A percentile compares a stretch with the other conserved stretches of the same genome.
These are phyloP conservation scores for Escallonia herrerae DNA, from an alignment of 129 eudicot species.

Conservation along the genomic window DNA sequence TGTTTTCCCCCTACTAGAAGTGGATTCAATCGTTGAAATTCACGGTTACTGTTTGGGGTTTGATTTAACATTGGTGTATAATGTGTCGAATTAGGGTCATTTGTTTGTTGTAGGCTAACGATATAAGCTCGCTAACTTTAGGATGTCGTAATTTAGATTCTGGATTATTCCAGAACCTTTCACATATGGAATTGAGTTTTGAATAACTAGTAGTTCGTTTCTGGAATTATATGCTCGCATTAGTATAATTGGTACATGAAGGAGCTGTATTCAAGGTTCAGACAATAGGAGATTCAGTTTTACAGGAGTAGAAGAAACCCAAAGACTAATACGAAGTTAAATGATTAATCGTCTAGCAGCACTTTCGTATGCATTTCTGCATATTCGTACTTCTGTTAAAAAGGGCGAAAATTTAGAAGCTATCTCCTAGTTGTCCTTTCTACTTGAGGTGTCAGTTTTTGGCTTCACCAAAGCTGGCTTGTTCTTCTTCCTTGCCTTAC, in stretches of 20 bases:
- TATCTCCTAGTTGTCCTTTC: not conserved
- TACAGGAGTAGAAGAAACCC: not conserved
- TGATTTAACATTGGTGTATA: too few relatives aligned
- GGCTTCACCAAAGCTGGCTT: too few relatives aligned
- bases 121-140: not conserved
- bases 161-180: not conserved
- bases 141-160: not conserved
- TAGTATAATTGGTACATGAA: not conserved
- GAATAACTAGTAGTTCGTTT: not conserved
- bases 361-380: not conserved
- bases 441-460: too few relatives aligned
- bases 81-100: too few relatives aligned
- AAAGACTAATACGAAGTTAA: too few relatives aligned
- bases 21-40: too few relatives aligned
- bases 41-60: too few relatives aligned
- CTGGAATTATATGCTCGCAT: not conserved
- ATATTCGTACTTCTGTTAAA: not conserved
- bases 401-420: not conserved
- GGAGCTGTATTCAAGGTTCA: not conserved
- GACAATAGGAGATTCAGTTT: not conserved
- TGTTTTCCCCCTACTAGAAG: too few relatives aligned
- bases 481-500: too few relatives aligned
- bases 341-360: not conserved
- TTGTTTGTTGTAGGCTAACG: not conserved
- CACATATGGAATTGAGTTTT: not conserved